Conservation (phyloP, 2,329 filamentous ascomycete species). For the Corinectria fuckeliana region DNA sequence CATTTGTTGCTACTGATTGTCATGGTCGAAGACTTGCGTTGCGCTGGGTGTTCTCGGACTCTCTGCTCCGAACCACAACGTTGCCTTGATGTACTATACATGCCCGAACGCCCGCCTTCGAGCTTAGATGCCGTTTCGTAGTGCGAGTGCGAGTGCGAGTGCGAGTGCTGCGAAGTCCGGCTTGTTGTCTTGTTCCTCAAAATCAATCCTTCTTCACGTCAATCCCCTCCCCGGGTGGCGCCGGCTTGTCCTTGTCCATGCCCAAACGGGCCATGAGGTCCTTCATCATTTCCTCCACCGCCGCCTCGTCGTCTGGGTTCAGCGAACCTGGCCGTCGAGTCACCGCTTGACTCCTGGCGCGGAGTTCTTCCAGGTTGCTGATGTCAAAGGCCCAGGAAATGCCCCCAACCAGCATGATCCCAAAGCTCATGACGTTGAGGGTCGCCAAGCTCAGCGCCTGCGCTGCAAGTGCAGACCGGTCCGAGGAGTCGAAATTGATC, state of each 20-base stretch:
- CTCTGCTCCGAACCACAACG: not conserved
- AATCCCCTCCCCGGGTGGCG: constrained; percentile 16
- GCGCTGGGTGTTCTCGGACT: constrained; percentile 2
- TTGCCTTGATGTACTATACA: constrained; percentile 28
- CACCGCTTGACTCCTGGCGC: constrained; percentile 55
- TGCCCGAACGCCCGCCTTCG: not conserved
- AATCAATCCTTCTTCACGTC: constrained; percentile 21
- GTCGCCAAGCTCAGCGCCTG: constrained; percentile 88
- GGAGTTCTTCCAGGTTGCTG: constrained; percentile 69
- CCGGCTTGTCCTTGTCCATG: constrained; percentile 42
- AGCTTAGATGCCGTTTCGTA: not conserved
- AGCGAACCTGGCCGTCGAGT: constrained; percentile 43
- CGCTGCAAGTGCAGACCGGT: constrained; percentile 68
- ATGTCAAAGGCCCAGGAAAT: constrained; percentile 81
- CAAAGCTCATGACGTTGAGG: constrained; percentile 80
- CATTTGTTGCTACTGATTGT: constrained; percentile 8
- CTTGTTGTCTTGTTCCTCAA: not conserved
- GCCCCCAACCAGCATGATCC: constrained; percentile 76
- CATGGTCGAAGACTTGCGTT: not conserved
- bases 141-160: not conserved
- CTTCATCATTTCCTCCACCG: constrained; percentile 68
- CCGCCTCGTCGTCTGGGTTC: constrained; percentile 59
- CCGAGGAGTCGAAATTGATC: constrained; percentile 37
- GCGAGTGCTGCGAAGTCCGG: not conserved
- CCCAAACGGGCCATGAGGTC: constrained; percentile 61